Evolutionary conservation across 1,284 basidiomycete genomes (phyloP), one percentile per base, ranked within the genome.

Genomic region (Neotropicomus parvogracilis): DNA sequence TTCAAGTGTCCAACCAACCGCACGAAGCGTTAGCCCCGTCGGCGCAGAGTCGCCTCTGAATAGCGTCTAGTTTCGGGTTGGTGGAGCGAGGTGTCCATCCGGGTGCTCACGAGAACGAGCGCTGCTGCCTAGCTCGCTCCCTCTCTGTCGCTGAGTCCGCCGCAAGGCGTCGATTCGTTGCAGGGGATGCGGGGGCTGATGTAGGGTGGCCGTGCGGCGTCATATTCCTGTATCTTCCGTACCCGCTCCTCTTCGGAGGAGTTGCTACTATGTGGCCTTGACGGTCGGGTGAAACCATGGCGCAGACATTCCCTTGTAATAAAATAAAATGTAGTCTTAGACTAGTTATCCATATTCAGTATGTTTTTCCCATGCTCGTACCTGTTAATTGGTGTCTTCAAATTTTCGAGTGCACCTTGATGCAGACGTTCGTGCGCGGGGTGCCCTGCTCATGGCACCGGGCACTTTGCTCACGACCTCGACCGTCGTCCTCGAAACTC

Each of bases 281-380:
- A 85, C 80, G 80, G 83, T 79, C 67, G 75, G 79, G 81, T 79
- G 59, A 84, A 84, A 85, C 83, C 84, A 86, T 86, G 79, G 78
- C 71, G 77, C 70, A 74, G 61, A 85, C 83, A 85, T n/a, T 29
- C 34, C 8, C 19, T 38, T 36, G 11, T 24, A 24, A 24, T 8
- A 24, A 4, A 24, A 24, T 24, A 24, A 24, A 24, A n/a, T n/a
- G 24, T 24, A 5, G 24, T 24, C 8, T 24, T 24, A 32, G 31
- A 6, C 14, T 32, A 32, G 6, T 4, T 10, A 4, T 29, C 39
- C 14, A 29, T 8, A 29, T 40, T 46, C 17, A 41, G 56, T 0
- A 56, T 4, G 8, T 45, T 28, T 1, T 54, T 58, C 56, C 19
- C 56, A 59, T n/a, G 3, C 0, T 20, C 1, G 8, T 4, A 24